Percentiles rank a stretch among this genome's conserved stretches.
Evolutionary conservation across 192 early-diverging fungal species (phyloP).

Genomic region (Coemansia sp.): DNA sequence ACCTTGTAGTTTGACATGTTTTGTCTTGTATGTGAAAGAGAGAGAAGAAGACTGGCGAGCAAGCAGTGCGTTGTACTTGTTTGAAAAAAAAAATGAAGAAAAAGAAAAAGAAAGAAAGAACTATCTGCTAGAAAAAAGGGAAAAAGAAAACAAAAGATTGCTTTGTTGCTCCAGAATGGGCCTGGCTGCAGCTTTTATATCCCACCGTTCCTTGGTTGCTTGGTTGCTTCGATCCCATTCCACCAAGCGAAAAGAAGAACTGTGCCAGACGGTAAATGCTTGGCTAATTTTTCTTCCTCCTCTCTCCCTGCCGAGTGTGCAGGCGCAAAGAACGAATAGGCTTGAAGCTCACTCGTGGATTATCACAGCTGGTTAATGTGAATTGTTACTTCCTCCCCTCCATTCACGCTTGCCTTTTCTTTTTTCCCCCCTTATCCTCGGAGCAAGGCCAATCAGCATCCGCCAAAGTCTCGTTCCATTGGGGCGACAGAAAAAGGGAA

Average conservation of each 20-base stretch:
- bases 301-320: too few species aligned
- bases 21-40: neutral
- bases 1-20: constrained; percentile 58
- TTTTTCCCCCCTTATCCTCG: too few species aligned
- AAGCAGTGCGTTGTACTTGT: too few species aligned
- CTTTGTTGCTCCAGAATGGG: constrained; percentile 9
- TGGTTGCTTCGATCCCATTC: neutral
- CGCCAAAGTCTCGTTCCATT: neutral
- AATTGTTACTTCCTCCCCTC: neutral
- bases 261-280: too few species aligned
- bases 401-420: neutral
- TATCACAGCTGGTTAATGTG: neutral
- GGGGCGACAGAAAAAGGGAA: too few species aligned
- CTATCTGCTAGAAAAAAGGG: constrained; percentile 9
- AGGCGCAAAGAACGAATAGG: too few species aligned
- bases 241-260: neutral
- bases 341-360: neutral
- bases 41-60: constrained; percentile 1
- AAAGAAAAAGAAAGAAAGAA: constrained; percentile 14
- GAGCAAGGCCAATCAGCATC: neutral
- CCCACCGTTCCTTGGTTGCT: neutral
- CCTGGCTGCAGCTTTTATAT: neutral
- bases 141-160: neutral
- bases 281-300: too few species aligned
- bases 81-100: constrained; percentile 2